Conservation (phyloP, 352 stramenopile species). For the Thalassiosira hispida region DNA sequence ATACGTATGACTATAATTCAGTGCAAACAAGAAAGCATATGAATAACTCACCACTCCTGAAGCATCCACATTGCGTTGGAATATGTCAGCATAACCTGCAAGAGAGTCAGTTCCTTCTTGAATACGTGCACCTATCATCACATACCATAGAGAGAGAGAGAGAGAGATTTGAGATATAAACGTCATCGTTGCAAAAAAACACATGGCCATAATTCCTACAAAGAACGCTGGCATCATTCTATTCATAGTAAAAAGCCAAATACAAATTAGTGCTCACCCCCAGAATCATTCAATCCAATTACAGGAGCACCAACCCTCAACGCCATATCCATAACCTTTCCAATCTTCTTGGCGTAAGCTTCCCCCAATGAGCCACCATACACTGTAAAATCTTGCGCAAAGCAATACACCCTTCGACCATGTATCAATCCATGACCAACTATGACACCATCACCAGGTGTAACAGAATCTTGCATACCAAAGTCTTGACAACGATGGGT, state of each 20-base stretch:
- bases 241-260: not conserved
- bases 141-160: not conserved
- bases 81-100: slow-evolving; percentile 97
- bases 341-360: slow-evolving; percentile 97
- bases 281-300: slow-evolving; percentile 98
- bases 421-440: slow-evolving; percentile 94
- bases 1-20: not conserved
- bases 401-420: slow-evolving; percentile 95
- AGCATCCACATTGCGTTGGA: slow-evolving; percentile 97
- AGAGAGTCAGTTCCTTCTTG: slow-evolving; percentile 97
- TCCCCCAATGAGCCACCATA: slow-evolving; percentile 95
- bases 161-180: slow-evolving; percentile 3
- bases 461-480: slow-evolving; percentile 92
- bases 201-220: not conserved
- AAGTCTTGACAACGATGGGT: slow-evolving; percentile 96
- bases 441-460: slow-evolving; percentile 95
- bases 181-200: too few species aligned
- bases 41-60: slow-evolving; percentile 85
- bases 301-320: slow-evolving; percentile 94
- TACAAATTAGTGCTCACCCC: slow-evolving; percentile 73
- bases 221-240: not conserved
- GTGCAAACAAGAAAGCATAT: too few species aligned
- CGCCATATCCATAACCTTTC: slow-evolving; percentile 99
- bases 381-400: slow-evolving; percentile 98
- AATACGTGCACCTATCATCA: slow-evolving; percentile 89